These are phyloP conservation scores for Colletotrichum horii DNA, from an alignment of 2,329 filamentous ascomycete genomes.

Conservation along the genomic window DNA sequence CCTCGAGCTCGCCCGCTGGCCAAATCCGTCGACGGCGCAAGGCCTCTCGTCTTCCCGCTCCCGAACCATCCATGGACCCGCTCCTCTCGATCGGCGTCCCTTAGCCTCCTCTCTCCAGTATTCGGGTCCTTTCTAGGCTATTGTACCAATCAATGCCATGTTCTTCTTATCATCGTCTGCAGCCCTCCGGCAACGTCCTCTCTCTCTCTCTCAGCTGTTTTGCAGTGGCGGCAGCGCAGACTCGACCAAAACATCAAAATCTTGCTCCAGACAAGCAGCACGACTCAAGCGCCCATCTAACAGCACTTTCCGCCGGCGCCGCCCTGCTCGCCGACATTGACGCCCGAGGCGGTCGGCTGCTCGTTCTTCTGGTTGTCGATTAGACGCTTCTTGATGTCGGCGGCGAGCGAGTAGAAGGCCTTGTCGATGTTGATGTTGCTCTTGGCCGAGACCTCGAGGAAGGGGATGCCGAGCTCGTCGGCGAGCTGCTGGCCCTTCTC, in stretches of 20 bases:
- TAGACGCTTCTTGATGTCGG: slow-evolving; percentile 97
- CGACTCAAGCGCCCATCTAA: slow-evolving; percentile 46
- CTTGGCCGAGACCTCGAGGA: slow-evolving; percentile 98
- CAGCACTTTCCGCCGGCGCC: slow-evolving; percentile 76
- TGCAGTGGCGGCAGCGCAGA: slow-evolving; percentile 2
- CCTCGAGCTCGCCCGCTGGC: not conserved
- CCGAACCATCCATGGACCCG: not conserved
- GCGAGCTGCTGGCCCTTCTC: slow-evolving; percentile 93
- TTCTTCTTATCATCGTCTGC: not conserved
- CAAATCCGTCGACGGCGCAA: not conserved
- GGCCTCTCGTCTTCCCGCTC: not conserved
- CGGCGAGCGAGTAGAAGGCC: slow-evolving; percentile 93
- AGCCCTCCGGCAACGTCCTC: not conserved
- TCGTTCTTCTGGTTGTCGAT: slow-evolving; percentile 90
- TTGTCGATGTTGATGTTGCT: slow-evolving; percentile 99
- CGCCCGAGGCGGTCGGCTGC: slow-evolving; percentile 59
- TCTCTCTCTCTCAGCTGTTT: not conserved
- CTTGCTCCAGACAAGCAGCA: not conserved
- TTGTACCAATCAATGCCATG: not conserved
- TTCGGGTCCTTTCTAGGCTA: not conserved
- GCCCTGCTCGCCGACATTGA: slow-evolving; percentile 72
- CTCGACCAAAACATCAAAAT: slow-evolving; percentile 4
- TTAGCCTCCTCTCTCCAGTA: not conserved
- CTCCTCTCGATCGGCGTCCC: not conserved
- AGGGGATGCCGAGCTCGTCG: slow-evolving; percentile 95